These are phyloP conservation scores for Solanum chiquidenum DNA, from an alignment of 257 asterid genomes.

Conservation along the genomic window DNA sequence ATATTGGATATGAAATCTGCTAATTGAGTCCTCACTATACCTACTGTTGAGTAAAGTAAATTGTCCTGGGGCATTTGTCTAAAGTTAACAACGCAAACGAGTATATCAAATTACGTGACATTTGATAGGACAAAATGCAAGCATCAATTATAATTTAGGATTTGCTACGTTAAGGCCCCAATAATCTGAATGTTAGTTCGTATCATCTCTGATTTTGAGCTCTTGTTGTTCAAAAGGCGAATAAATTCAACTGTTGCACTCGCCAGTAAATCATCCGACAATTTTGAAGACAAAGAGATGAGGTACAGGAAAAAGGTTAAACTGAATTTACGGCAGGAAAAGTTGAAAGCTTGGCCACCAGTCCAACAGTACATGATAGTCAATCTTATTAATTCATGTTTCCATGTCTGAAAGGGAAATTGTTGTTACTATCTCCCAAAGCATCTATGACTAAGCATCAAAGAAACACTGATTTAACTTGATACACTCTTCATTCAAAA, in stretches of 20 bases:
- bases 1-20: neutral
- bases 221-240: conserved; percentile 43
- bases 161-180: conserved; percentile 72
- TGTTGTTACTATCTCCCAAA: neutral
- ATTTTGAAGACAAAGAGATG: conserved; percentile 80
- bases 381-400: neutral
- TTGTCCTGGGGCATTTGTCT: neutral
- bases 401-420: neutral
- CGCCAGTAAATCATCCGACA: conserved; percentile 87
- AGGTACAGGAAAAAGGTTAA: conserved; percentile 21
- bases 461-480: neutral
- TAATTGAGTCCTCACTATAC: neutral
- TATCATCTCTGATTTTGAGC: conserved; percentile 61
- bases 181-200: conserved; percentile 94
- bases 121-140: neutral
- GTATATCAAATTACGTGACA: neutral
- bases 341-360: neutral
- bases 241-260: conserved; percentile 80
- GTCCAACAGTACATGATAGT: neutral
- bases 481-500: neutral
- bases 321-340: neutral
- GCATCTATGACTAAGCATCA: neutral
- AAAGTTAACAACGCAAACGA: neutral
- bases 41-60: neutral
- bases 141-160: neutral